Base-by-base conservation (phyloP, 805 yeast species). In the Candida coquimbonensis region DNA sequence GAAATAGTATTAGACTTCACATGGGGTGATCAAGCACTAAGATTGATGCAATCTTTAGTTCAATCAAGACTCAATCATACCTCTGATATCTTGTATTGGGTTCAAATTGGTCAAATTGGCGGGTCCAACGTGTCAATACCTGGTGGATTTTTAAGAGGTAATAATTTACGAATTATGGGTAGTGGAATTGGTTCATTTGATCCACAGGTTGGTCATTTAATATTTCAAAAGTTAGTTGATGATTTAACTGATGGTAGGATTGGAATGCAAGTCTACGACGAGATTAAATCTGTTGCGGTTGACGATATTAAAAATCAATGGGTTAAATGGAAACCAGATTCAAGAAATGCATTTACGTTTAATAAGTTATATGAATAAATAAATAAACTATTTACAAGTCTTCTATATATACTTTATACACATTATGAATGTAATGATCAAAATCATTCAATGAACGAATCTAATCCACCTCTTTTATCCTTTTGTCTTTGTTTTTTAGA, bases 401-500 rank as follows among this genome's bases (percentile, higher is more conserved):
- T 17, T 31, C 31, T 24, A 12, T 29, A 27, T 27, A 29, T 29
- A 17, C 19, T 17, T 17, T 17, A 17, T 17, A 17, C 19, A 17
- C 19, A 17, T 17, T 17, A 17, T 17, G 19, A 17, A 17, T 17
- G n/a, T n/a, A 3, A 17, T 17, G 19, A 17, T 17, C n/a, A n/a
- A 17, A 17, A 17, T 29, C 13, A 38, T 35, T 38, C 33, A 27
- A 36, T 36, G 13, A 36, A 36, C 14, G 38, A 19, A 24, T 36
- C 27, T 14, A 52, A 38, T 1, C 56, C 56, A 36, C 47, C 50
- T 33, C 42, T 48, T 43, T 50, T 55, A 46, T 57, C 62, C 48
- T 45, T 51, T 42, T 55, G 59, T 49, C 53, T 54, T 39, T 59
- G 61, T 36, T 48, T 50, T 47, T 53, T 55, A 13, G 57, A 44